These are phyloP conservation scores for Sporobolomyces phaffii DNA, from an alignment of 768 basidiomycete genomes.

Conservation along the genomic window DNA sequence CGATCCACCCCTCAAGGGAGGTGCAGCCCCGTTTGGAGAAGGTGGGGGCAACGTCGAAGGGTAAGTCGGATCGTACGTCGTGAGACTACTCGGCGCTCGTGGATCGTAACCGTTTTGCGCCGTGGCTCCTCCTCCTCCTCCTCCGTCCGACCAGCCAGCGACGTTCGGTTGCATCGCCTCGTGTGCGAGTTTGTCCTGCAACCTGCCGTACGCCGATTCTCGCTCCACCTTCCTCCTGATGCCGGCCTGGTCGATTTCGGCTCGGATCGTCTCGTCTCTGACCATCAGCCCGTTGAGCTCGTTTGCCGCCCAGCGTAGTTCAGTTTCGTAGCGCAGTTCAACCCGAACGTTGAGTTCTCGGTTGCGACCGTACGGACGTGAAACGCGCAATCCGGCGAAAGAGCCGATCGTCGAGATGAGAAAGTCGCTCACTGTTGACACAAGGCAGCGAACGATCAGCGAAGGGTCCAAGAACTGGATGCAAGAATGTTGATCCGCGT, in stretches of 20 bases:
- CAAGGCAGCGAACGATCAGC: neutral
- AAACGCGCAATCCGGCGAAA: constrained; percentile 24
- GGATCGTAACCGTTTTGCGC: neutral
- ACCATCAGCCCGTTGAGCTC: constrained; percentile 11
- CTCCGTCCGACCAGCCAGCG: neutral
- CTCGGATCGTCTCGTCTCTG: neutral
- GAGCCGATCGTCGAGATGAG: constrained; percentile 30
- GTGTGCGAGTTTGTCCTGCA: neutral
- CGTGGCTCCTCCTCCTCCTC: neutral
- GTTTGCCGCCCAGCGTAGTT: constrained; percentile 16
- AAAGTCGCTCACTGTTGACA: constrained; percentile 31
- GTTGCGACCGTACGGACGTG: neutral
- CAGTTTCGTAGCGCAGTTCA: constrained; percentile 30
- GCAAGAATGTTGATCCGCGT: too few relatives aligned
- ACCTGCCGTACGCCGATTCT: neutral
- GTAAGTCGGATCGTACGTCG: constrained; percentile 1
- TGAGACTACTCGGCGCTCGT: neutral
- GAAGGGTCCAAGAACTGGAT: too few relatives aligned
- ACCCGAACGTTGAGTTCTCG: neutral
- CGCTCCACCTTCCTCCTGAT: constrained; percentile 6
- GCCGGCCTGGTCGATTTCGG: neutral
- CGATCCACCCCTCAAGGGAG: neutral
- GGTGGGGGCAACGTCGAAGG: neutral
- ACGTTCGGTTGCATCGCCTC: too few relatives aligned
- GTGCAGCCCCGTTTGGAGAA: neutral